A percentile compares a stretch with the other conserved stretches of the same genome.
These are phyloP conservation scores for Kazachstania sp. DNA, from an alignment of 1,139 yeast species.

Conservation along the genomic window DNA sequence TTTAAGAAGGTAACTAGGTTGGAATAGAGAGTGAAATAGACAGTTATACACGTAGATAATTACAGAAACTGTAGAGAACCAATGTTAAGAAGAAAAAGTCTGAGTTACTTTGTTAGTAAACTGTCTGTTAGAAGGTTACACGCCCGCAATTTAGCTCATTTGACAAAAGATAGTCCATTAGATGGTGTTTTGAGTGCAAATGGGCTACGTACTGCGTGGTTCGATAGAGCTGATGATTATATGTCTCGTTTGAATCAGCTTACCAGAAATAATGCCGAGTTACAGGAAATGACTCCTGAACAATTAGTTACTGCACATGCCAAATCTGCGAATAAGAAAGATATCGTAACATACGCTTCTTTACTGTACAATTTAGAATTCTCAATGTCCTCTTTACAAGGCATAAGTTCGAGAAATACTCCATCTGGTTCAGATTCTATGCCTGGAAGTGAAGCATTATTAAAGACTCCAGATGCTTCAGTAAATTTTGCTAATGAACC, in stretches of 20 bases:
- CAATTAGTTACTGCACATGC: slow-evolving; percentile 26
- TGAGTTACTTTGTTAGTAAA: background rate
- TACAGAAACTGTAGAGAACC: too few relatives aligned
- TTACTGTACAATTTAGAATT: slow-evolving; percentile 52
- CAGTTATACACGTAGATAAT: too few relatives aligned
- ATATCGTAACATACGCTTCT: slow-evolving; percentile 50
- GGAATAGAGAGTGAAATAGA: too few relatives aligned
- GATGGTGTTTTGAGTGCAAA: slow-evolving; percentile 47
- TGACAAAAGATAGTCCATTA: slow-evolving; percentile 34
- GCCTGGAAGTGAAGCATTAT: slow-evolving; percentile 28
- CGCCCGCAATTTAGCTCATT: slow-evolving; percentile 17
- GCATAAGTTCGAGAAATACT: slow-evolving; percentile 15
- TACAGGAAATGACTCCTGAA: slow-evolving; percentile 22
- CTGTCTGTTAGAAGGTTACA: slow-evolving; percentile 3
- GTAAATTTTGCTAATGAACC: slow-evolving; percentile 36
- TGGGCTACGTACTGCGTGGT: slow-evolving; percentile 54
- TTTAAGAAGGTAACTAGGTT: too few relatives aligned
- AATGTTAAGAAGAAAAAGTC: too few relatives aligned
- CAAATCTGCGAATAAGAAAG: slow-evolving; percentile 26
- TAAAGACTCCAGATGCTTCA: slow-evolving; percentile 38
- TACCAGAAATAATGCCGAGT: slow-evolving; percentile 12
- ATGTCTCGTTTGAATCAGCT: slow-evolving; percentile 40
- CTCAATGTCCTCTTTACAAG: slow-evolving; percentile 46
- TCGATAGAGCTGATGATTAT: slow-evolving; percentile 42
- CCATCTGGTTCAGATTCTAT: slow-evolving; percentile 6